A percentile compares a stretch with the other conserved stretches of the same genome.
phyloP scores from a whole-genome alignment of 2,329 filamentous ascomycete species.

The Penicillium crustosum region DNA sequence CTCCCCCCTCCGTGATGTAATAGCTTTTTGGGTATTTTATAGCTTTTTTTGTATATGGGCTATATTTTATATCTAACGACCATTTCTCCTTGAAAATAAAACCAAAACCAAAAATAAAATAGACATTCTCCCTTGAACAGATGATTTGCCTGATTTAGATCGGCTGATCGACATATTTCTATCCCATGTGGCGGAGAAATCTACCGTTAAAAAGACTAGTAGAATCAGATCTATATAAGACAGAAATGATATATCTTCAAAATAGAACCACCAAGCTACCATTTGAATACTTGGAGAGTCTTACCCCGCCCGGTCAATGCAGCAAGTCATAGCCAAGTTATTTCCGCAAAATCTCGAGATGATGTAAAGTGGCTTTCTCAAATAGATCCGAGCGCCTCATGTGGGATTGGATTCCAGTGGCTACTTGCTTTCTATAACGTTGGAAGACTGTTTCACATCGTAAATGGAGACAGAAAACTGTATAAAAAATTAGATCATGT shows the following conservation, averaged over 20 bases:
- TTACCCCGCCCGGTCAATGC: constrained; percentile 5
- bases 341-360: not conserved
- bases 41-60: no score
- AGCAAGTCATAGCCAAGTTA: not conserved
- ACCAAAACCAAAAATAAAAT: not conserved
- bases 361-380: constrained; percentile 12
- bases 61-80: not conserved
- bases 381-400: constrained; percentile 12
- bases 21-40: not conserved
- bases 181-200: not conserved
- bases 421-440: not conserved
- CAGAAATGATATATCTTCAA: not conserved
- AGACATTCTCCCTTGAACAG: not conserved
- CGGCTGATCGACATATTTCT: constrained; percentile 1
- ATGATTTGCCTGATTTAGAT: not conserved
- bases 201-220: not conserved
- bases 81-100: not conserved
- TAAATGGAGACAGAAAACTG: not conserved
- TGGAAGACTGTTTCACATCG: not conserved
- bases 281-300: not conserved
- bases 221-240: constrained; percentile 1
- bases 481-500: not conserved
- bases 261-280: not conserved
- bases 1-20: constrained; percentile 19
- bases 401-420: constrained; percentile 4